phyloP scores from a whole-genome alignment of 768 basidiomycete genomes.

The Tephrocybe sp. region DNA sequence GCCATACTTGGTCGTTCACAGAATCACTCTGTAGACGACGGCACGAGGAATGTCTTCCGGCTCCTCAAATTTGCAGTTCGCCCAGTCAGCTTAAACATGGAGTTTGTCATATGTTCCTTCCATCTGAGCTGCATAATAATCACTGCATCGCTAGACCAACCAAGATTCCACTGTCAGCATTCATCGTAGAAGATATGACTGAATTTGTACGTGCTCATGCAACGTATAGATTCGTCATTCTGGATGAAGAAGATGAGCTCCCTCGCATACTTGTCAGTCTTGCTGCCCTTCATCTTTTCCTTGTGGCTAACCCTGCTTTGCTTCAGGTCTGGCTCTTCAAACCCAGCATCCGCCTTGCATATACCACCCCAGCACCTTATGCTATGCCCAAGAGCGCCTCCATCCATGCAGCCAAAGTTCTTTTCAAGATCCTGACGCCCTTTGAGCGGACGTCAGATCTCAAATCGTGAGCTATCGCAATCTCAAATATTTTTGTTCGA shows the following conservation, averaged over 20 bases:
- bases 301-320: neutral
- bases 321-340: constrained; percentile 96
- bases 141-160: constrained; percentile 30
- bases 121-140: neutral
- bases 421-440: constrained; percentile 79
- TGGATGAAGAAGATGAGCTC: constrained; percentile 84
- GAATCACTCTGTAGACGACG: constrained; percentile 37
- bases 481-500: neutral
- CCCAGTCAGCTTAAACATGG: constrained; percentile 56
- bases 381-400: constrained; percentile 62
- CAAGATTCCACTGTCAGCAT: constrained; percentile 75
- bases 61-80: constrained; percentile 85
- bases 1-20: constrained; percentile 75
- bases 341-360: constrained; percentile 79
- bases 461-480: constrained; percentile 40
- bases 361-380: constrained; percentile 54
- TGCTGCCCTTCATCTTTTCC: neutral
- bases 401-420: constrained; percentile 75
- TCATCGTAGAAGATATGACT: constrained; percentile 87
- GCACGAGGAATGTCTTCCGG: constrained; percentile 52
- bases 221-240: constrained; percentile 86
- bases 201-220: constrained; percentile 93
- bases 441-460: constrained; percentile 51
- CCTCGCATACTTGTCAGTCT: constrained; percentile 73
- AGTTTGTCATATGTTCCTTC: constrained; percentile 47